phyloP scores from a whole-genome alignment of 2,329 filamentous ascomycete species.

The Sarocladiaceae sp. region DNA sequence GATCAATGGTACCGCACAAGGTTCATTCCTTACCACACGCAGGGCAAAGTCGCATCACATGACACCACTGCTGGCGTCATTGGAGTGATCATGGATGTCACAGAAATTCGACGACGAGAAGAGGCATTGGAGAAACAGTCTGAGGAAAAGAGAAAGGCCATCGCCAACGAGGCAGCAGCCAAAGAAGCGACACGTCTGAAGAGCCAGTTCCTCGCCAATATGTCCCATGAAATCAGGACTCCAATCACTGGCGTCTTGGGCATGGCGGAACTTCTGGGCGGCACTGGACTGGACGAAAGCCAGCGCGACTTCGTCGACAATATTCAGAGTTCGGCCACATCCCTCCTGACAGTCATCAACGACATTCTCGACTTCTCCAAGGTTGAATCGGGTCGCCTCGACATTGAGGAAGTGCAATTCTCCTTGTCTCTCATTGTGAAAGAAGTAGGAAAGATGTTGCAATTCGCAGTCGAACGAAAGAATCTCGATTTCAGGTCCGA shows the following conservation, averaged over 20 bases:
- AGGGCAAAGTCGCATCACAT: conserved; percentile 20
- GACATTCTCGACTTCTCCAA: conserved; percentile 90
- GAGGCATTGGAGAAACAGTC: conserved; percentile 59
- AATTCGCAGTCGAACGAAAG: conserved; percentile 78
- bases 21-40: conserved; percentile 50
- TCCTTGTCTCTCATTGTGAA: conserved; percentile 68
- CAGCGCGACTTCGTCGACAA: conserved; percentile 73
- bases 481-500: conserved; percentile 68
- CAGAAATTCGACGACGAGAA: conserved; percentile 63
- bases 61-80: conserved; percentile 63
- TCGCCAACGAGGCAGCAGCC: conserved; percentile 73
- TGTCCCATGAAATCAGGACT: conserved; percentile 76
- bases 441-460: conserved; percentile 83
- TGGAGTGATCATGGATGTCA: conserved; percentile 76
- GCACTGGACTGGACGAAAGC: conserved; percentile 64
- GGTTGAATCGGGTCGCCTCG: conserved; percentile 71
- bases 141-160: conserved; percentile 63
- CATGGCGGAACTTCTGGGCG: conserved; percentile 71
- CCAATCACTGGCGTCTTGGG: conserved; percentile 78
- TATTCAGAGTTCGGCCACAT: conserved; percentile 75
- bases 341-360: conserved; percentile 81
- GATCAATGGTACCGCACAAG: conserved; percentile 68
- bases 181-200: conserved; percentile 79
- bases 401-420: conserved; percentile 79
- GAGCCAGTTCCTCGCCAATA: conserved; percentile 74